Conservation (phyloP, 139 green algal genomes). For the Penium margaritaceum region DNA sequence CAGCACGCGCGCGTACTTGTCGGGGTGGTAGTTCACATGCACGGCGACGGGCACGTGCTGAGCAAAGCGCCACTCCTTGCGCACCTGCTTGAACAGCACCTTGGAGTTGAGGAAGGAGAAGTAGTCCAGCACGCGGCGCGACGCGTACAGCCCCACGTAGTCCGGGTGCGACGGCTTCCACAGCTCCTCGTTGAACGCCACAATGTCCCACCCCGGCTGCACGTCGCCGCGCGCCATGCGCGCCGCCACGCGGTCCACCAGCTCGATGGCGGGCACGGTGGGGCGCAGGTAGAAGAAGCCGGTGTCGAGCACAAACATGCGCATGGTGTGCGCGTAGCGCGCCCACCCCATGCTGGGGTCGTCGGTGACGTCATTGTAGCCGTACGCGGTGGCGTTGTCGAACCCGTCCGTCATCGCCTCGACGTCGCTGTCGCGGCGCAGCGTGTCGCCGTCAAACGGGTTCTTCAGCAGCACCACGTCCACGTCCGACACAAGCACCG, state of each 20-base stretch:
- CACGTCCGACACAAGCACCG: slow-evolving; percentile 85
- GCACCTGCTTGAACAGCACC: slow-evolving; percentile 47
- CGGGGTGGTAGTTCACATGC: slow-evolving; percentile 72
- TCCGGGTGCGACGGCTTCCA: slow-evolving; percentile 27
- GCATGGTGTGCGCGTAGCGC: slow-evolving; percentile 59
- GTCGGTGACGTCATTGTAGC: slow-evolving; percentile 74
- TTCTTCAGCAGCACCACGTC: slow-evolving; percentile 77
- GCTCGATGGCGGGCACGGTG: slow-evolving; percentile 22
- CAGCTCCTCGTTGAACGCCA: slow-evolving; percentile 55
- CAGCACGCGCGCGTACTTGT: slow-evolving; percentile 53
- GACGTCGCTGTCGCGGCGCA: slow-evolving; percentile 49
- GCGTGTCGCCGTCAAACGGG: slow-evolving; percentile 26
- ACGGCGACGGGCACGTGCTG: slow-evolving; percentile 39
- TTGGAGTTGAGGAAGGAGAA: slow-evolving; percentile 52
- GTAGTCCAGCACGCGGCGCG: slow-evolving; percentile 47
- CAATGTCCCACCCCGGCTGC: slow-evolving; percentile 52
- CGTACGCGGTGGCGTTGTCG: slow-evolving; percentile 75
- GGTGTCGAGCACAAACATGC: slow-evolving; percentile 50
- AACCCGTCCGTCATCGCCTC: slow-evolving; percentile 74
- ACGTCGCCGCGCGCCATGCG: slow-evolving; percentile 26
- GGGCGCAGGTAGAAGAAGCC: slow-evolving; percentile 47
- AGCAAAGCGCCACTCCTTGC: slow-evolving; percentile 21
- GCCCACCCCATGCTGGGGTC: slow-evolving; percentile 85
- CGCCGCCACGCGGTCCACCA: slow-evolving; percentile 38
- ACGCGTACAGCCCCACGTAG: slow-evolving; percentile 33